Evolutionary conservation across 2,329 filamentous ascomycete genomes (phyloP).

Genomic region (Coccinonectria pachysandricola): DNA sequence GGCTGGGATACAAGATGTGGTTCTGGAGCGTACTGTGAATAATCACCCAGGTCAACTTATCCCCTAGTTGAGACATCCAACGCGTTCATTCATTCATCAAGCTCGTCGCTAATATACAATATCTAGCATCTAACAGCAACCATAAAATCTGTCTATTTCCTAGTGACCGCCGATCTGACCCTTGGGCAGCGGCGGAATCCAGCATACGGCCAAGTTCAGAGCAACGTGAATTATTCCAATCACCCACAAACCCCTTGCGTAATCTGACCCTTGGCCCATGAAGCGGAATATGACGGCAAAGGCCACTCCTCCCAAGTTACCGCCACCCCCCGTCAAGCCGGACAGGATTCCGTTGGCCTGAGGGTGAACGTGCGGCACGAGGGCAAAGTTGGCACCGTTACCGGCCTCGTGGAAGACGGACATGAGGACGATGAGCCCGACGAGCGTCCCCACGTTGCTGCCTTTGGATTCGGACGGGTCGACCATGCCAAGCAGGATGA

Average conservation of each 20-base stretch:
- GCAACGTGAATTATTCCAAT: conserved; percentile 67
- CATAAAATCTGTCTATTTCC: not conserved
- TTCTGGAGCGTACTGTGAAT: too few relatives aligned
- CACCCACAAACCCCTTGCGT: conserved; percentile 65
- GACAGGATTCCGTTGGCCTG: conserved; percentile 69
- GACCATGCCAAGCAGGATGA: conserved; percentile 52
- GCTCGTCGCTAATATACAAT: conserved; percentile 2
- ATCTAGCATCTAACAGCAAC: conserved; percentile 1
- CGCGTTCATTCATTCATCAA: too few relatives aligned
- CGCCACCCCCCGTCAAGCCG: conserved; percentile 66
- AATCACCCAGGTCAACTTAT: too few relatives aligned
- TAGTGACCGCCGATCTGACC: conserved; percentile 26
- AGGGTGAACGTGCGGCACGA: conserved; percentile 80
- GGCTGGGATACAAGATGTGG: too few relatives aligned
- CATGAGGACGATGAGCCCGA: conserved; percentile 66
- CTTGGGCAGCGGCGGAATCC: conserved; percentile 45
- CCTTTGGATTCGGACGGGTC: conserved; percentile 46
- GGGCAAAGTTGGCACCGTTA: conserved; percentile 78
- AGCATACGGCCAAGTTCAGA: conserved; percentile 53
- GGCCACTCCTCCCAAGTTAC: conserved; percentile 77
- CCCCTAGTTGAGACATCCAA: too few relatives aligned
- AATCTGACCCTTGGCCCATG: conserved; percentile 49
- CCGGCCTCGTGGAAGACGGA: conserved; percentile 76
- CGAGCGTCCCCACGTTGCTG: conserved; percentile 43
- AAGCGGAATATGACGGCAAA: conserved; percentile 80